Base-by-base conservation (phyloP, 345 rosid species). In the Syzygium grande region DNA sequence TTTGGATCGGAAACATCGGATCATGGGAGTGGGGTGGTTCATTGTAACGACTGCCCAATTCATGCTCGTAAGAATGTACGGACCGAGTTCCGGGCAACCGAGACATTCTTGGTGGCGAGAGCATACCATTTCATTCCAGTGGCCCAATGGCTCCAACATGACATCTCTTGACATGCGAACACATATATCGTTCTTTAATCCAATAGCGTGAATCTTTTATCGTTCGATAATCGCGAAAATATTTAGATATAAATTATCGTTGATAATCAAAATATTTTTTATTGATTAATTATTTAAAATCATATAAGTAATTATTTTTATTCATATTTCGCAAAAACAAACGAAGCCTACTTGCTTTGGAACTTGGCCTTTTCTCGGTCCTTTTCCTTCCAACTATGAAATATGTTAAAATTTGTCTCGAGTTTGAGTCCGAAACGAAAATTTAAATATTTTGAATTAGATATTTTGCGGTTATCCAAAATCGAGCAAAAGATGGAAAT, bases 241-340 rank as follows among this genome's bases (percentile, higher is more conserved):
- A 0, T n/a, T n/a, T n/a, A 61, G 7, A 13, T 61, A 3, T 12
- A 2, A 61, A n/a, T 61, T 13, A 61, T 14, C 2, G 15, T n/a
- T 1, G 0, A n/a, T 6, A 61, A 4, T 12, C 2, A n/a, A n/a
- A 59, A 14, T 6, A 0, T 3, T n/a, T 61, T n/a, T 61, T 0
- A n/a, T 0, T n/a, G 6, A 6, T 3, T 6, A n/a, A n/a, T 61
- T n/a, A n/a, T 14, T 6, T 61, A 0, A n/a, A 61, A 19, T 0
- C 0, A 13, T n/a, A 61, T 61, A 61, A 61, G n/a, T 0, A 1
- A 61, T n/a, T 0, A 61, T 61, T 12, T 13, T 61, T 0, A n/a
- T 61, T 61, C 3, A n/a, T 61, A 13, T 65, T 65, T 16, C 0
- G 3, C 0, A 0, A 6, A 65, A 65, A 30, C 0, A 30, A 15